phyloP scores from a whole-genome alignment of 202 grass and related monocot species.

The Digitaria exilis region DNA sequence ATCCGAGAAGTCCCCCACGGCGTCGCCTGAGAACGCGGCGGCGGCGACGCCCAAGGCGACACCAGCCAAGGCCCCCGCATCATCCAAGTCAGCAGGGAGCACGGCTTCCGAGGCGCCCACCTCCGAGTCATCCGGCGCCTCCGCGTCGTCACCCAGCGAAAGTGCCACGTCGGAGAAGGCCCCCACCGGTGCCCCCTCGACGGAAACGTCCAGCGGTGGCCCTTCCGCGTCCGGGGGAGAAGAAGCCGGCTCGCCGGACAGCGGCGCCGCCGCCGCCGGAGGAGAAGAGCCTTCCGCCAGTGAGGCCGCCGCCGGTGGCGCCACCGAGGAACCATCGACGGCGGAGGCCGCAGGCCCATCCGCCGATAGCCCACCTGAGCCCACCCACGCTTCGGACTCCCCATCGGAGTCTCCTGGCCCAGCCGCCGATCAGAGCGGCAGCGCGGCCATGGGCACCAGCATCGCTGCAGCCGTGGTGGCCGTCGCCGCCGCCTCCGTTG shows the following conservation, averaged over 20 bases:
- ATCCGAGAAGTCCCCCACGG: conserved; percentile 19
- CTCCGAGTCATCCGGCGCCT: not conserved
- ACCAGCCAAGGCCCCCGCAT: conserved; percentile 44
- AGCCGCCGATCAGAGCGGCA: conserved; percentile 38
- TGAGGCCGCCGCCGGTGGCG: not conserved
- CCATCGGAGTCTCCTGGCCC: conserved; percentile 45
- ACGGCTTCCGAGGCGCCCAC: conserved; percentile 7
- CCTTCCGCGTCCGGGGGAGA: conserved; percentile 33
- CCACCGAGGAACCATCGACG: conserved; percentile 30
- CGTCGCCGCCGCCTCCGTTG: not conserved
- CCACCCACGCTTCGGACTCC: conserved; percentile 29
- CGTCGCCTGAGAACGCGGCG: not conserved
- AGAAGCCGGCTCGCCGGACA: conserved; percentile 20
- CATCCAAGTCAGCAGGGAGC: not conserved
- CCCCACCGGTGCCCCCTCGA: not conserved
- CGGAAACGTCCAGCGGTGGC: conserved; percentile 3
- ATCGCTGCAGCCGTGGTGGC: conserved; percentile 44
- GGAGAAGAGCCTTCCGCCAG: not conserved
- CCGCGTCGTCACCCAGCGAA: conserved; percentile 7
- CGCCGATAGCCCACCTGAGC: conserved; percentile 52
- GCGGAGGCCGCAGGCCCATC: conserved; percentile 1
- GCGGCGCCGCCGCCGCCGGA: not conserved
- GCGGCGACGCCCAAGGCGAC: conserved; percentile 4
- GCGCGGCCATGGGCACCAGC: conserved; percentile 13
- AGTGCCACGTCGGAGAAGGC: not conserved